Conservation (phyloP, 2,329 filamentous ascomycete species). For the Arthrobotrys megalospora region DNA sequence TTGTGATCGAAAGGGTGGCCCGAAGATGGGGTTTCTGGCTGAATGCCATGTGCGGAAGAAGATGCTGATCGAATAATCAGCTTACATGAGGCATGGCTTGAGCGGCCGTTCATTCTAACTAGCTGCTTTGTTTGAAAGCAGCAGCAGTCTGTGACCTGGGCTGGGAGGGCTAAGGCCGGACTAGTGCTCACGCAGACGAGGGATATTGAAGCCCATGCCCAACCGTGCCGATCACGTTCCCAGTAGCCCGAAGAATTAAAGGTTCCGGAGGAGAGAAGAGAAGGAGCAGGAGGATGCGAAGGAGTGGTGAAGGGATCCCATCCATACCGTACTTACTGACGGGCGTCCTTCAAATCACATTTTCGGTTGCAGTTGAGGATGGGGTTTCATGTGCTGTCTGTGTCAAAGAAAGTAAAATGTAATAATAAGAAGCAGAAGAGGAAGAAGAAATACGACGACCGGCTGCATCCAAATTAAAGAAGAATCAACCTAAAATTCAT, state of each 20-base stretch:
- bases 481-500: not conserved
- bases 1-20: slow-evolving; percentile 23
- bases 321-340: not conserved
- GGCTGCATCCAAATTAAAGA: slow-evolving; percentile 18
- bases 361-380: slow-evolving; percentile 36
- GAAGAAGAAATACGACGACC: not conserved
- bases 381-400: slow-evolving; percentile 49
- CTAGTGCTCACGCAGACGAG: slow-evolving; percentile 55
- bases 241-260: slow-evolving; percentile 16
- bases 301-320: slow-evolving; percentile 2
- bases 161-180: slow-evolving; percentile 15
- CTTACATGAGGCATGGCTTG: slow-evolving; percentile 23
- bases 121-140: slow-evolving; percentile 21
- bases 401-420: slow-evolving; percentile 19
- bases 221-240: slow-evolving; percentile 43
- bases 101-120: slow-evolving; percentile 3
- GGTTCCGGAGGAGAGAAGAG: not conserved
- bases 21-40: slow-evolving; percentile 42
- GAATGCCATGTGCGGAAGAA: slow-evolving; percentile 46
- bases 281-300: not conserved
- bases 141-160: slow-evolving; percentile 13
- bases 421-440: slow-evolving; percentile 5
- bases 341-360: slow-evolving; percentile 38
- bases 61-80: slow-evolving; percentile 29
- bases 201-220: slow-evolving; percentile 49